These are phyloP conservation scores for Camellia granthamiana DNA, from an alignment of 148 eudicot species.

Conservation along the genomic window DNA sequence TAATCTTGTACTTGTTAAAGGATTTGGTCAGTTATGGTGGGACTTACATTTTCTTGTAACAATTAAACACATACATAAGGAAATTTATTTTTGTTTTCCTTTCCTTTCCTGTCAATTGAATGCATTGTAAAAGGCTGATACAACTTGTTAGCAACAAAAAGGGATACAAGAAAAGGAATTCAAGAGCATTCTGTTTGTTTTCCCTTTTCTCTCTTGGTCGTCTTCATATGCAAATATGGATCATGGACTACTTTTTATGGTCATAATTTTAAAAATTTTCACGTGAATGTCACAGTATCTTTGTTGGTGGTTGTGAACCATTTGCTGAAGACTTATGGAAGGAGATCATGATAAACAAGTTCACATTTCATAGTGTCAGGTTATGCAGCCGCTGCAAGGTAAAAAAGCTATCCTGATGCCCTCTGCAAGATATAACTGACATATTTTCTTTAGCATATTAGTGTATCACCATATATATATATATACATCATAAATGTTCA, in stretches of 20 bases:
- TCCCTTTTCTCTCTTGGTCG: not conserved
- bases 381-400: conserved; percentile 96
- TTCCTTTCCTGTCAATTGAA: not conserved
- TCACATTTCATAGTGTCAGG: conserved; percentile 72
- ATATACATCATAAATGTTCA: not conserved
- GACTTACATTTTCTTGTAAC: no score
- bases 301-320: conserved; percentile 83
- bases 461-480: not conserved
- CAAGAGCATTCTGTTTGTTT: not conserved
- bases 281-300: conserved; percentile 46
- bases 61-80: no score
- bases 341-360: conserved; percentile 59
- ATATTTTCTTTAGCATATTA: not conserved
- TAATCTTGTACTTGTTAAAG: not conserved
- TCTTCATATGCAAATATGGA: not conserved
- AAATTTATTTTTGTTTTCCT: not conserved
- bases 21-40: no score
- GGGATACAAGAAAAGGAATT: not conserved
- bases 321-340: conserved; percentile 80
- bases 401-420: not conserved
- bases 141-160: not conserved
- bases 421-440: not conserved
- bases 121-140: not conserved
- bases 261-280: not conserved
- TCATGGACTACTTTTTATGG: not conserved